Base-by-base conservation (phyloP, 2,329 filamentous ascomycete species). In the Aspergillus fijiensis region DNA sequence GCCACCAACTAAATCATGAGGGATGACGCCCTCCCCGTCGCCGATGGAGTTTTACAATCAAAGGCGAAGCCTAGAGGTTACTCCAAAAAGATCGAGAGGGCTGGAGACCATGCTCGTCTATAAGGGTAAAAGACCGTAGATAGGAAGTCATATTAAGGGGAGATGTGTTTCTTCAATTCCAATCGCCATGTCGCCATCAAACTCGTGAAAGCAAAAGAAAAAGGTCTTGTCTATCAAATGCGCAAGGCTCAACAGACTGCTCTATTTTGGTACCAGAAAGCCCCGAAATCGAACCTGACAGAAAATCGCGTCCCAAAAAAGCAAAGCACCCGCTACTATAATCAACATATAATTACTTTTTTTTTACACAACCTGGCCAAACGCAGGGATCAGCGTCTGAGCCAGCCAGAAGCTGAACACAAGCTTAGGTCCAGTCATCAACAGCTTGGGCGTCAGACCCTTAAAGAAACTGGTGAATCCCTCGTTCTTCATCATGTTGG, bases 321-420 rank as follows among this genome's bases (percentile, higher is more conserved):
- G 19, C 42, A 58, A 51, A 60, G 62, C 56, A 60, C 49, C 54
- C 58, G 59, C 62, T 61, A 59, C 60, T 59, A 62, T 51, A 61
- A 59, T 61, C 61, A 58, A 49, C 51, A 56, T 59, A 58, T 65
- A 59, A 48, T 58, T 51, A 33, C 60, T 59, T 56, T 52, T 27
- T 27, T 9, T 69, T 66, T 82, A 87, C 75, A 87, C 79, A 60
- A 87, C 75, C 77, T 87, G 86, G 72, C 86, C 91, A 77, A 98
- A 98, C 45, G 92, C 89, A 55, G 95, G 95, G 74, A 99, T 99
- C 71, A 99, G 83, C 31, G 95, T 98, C 84, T 99, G 95, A 60
- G 95, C 95, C 74, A 99, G 87, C 95, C 95, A 99, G 88, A 99
- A 99, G 63, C 93, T 97, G 84, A 99, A 99, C 64, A 98, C 95